Evolutionary conservation across 257 asterid species (phyloP).

Genomic region (Przewalskia tangutica): DNA sequence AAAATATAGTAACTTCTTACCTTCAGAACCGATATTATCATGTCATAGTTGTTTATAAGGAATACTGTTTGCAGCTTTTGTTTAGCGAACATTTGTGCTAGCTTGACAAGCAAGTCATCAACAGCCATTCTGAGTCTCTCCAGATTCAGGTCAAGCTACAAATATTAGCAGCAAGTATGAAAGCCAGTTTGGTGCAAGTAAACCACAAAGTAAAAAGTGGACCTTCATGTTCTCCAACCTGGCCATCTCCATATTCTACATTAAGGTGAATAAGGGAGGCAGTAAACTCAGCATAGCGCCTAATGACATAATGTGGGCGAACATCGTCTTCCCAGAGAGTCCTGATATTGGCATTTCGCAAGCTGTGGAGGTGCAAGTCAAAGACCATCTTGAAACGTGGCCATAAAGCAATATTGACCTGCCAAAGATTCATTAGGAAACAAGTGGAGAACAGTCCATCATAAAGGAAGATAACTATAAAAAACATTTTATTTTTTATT

Average conservation of each 20-base stretch:
- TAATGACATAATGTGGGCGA: conserved; percentile 95
- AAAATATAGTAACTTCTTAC: conserved; percentile 24
- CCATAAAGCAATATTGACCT: conserved; percentile 94
- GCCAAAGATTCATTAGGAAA: conserved; percentile 20
- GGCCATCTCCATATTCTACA: conserved; percentile 95
- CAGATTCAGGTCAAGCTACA: conserved; percentile 88
- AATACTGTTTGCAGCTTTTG: conserved; percentile 79
- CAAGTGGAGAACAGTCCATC: not conserved
- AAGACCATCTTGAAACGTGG: conserved; percentile 99
- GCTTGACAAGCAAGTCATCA: conserved; percentile 87
- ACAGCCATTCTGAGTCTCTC: conserved; percentile 94
- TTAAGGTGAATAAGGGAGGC: conserved; percentile 92
- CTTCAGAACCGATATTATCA: conserved; percentile 94
- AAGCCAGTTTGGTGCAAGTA: conserved; percentile 1
- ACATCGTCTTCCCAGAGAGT: conserved; percentile 98
- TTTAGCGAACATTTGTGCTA: conserved; percentile 66
- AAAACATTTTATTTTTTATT: not conserved
- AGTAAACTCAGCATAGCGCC: conserved; percentile 97
- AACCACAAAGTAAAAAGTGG: conserved; percentile 8
- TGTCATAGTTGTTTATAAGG: conserved; percentile 90
- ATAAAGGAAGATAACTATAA: not conserved
- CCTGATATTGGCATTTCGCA: conserved; percentile 75
- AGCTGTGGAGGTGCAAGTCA: conserved; percentile 92
- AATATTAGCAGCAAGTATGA: conserved; percentile 12
- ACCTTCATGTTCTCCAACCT: conserved; percentile 44